Conservation (phyloP, 306 rosid genomes). For the Castanea mollissima region DNA sequence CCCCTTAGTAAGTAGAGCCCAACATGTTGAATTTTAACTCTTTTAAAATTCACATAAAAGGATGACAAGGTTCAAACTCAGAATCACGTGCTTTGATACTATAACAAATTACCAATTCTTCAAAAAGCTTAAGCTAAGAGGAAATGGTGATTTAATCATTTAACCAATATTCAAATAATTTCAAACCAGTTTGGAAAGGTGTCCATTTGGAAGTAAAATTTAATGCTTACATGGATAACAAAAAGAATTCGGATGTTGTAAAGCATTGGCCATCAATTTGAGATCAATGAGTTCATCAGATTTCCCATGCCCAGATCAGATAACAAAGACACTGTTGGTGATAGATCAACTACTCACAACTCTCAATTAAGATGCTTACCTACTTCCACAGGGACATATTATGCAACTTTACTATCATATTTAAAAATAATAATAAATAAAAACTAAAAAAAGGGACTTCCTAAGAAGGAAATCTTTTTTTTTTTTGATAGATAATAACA, state of each 20-base stretch:
- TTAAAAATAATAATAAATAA: background rate
- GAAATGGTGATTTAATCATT: too few relatives aligned
- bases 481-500: too few relatives aligned
- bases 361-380: background rate
- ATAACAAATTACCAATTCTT: too few relatives aligned
- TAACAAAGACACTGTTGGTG: background rate
- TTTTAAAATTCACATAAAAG: too few relatives aligned
- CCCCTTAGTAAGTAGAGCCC: too few relatives aligned
- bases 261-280: background rate
- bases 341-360: background rate
- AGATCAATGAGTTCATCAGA: background rate
- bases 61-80: too few relatives aligned
- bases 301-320: background rate
- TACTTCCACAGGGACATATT: background rate
- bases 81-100: too few relatives aligned
- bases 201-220: background rate
- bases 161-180: too few relatives aligned
- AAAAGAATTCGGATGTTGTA: background rate
- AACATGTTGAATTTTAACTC: too few relatives aligned
- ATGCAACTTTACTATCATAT: background rate
- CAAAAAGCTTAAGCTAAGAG: too few relatives aligned
- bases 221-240: background rate
- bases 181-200: background rate
- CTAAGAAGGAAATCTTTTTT: background rate
- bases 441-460: background rate